Evolutionary conservation across 1,284 basidiomycete genomes (phyloP), one percentile per base, ranked within the genome.

Genomic region (Lentinula novae-zelandiae): DNA sequence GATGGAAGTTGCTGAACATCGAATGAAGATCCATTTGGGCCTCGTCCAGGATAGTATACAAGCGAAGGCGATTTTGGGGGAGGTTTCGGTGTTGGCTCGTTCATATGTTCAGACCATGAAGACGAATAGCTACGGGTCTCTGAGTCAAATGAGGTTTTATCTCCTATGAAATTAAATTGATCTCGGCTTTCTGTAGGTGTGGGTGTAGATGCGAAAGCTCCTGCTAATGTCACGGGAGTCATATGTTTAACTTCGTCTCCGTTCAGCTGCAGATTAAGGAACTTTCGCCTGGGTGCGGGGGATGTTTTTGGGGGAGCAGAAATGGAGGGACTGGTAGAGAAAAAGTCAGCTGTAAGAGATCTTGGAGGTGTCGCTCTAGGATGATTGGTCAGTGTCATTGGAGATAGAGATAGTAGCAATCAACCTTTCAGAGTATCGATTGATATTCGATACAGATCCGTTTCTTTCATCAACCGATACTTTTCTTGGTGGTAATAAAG

Each of bases 301-400:
- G 60, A 49, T 20, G 48, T 17, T 13, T 57, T 51, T 6, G 3
- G 8, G 5, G 61, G 44, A 55, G 52, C 52, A 1, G 50, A 4
- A 5, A 53, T 38, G 5, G 57, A 49, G 27, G 61, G 53, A 36
- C 9, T 33, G 12, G 68, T 69, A 7, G 70, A 64, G 60, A 78
- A 77, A 53, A 77, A 76, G 58, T 75, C 71, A 15, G 71, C 65
- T 1, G 74, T 75, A 50, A 75, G 63, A 10, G 72, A 72, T 17
- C 70, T 69, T 12, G 52, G 46, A 15, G 49, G 58, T 36, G 55
- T 62, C 50, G 53, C 62, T 49, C 5, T 64, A 12, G 12, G 52
- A 22, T 15, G 38, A 40, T 7, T 44, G 12, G 44, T 39, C 36
- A 48, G 34, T 34, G 17, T 61, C 62, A 33, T 62, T 51, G 53